A percentile compares a stretch with the other conserved stretches of the same genome.
Evolutionary conservation across 1,139 yeast genomes (phyloP).

Genomic region (Nadsonia starkeyi-henricii): DNA sequence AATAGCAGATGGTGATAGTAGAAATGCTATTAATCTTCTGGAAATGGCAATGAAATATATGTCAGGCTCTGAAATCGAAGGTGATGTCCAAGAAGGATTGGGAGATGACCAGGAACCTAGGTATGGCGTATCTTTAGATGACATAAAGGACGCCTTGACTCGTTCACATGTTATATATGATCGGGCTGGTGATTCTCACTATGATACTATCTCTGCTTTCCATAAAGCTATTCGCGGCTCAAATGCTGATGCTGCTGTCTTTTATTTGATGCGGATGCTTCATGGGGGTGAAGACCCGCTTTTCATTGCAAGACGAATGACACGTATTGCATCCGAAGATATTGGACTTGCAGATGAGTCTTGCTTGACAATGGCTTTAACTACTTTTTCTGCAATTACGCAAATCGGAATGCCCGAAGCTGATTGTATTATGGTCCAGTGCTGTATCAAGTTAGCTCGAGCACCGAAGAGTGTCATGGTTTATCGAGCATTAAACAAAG

Average conservation of each 20-base stretch:
- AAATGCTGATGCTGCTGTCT: constrained; percentile 78
- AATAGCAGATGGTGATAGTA: constrained; percentile 79
- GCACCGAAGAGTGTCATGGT: constrained; percentile 80
- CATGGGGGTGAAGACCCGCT: constrained; percentile 90
- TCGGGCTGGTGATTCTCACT: constrained; percentile 79
- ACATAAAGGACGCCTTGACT: constrained; percentile 30
- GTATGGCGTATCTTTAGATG: constrained; percentile 14
- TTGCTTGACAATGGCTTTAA: constrained; percentile 73
- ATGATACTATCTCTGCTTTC: constrained; percentile 87
- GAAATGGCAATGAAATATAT: constrained; percentile 33
- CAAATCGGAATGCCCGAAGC: constrained; percentile 97
- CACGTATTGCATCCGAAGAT: constrained; percentile 85
- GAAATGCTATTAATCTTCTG: constrained; percentile 65
- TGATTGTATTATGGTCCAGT: constrained; percentile 78
- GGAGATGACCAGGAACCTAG: constrained; percentile 1
- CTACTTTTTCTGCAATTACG: constrained; percentile 77
- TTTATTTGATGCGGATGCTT: constrained; percentile 75
- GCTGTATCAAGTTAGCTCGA: constrained; percentile 74
- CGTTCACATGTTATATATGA: constrained; percentile 63
- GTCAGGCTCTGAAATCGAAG: constrained; percentile 5
- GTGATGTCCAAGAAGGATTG: neutral
- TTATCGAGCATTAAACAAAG: constrained; percentile 59
- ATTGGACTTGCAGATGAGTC: constrained; percentile 71
- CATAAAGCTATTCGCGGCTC: constrained; percentile 85
- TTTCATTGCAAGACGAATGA: constrained; percentile 83